Percentiles rank a stretch among this genome's conserved stretches.
These are phyloP conservation scores for Eucalyptus guilfoylei DNA, from an alignment of 345 rosid genomes.

Conservation along the genomic window DNA sequence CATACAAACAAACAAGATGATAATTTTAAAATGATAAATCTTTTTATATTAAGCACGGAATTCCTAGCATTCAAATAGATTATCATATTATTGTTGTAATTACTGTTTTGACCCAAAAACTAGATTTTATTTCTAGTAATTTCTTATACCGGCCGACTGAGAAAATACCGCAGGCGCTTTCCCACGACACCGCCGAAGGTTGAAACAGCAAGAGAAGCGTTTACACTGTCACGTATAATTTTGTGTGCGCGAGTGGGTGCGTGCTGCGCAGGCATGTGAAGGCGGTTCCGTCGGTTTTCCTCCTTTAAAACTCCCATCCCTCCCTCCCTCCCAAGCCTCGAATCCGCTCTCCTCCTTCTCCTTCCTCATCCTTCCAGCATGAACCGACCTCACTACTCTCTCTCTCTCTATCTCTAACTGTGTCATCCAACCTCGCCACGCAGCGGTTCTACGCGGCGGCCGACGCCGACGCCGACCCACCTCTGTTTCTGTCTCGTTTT, in stretches of 20 bases:
- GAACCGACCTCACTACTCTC: too few species aligned
- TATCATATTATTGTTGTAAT: rapidly evolving
- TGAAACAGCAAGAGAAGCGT: neutral
- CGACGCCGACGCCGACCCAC: neutral
- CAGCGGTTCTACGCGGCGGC: neutral
- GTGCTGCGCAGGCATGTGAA: neutral
- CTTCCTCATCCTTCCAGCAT: neutral
- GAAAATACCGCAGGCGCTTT: neutral
- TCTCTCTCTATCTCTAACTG: rapidly evolving
- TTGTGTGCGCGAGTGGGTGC: neutral
- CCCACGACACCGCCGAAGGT: neutral
- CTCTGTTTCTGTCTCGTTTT: neutral
- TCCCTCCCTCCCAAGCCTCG: neutral
- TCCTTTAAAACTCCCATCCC: neutral
- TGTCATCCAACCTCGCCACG: neutral
- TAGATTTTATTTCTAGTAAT: too few species aligned
- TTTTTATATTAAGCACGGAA: too few species aligned
- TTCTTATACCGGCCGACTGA: neutral
- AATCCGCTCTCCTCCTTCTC: neutral
- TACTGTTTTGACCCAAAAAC: too few species aligned
- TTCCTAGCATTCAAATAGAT: rapidly evolving
- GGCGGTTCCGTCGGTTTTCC: neutral
- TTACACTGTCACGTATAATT: rapidly evolving
- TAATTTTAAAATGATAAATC: rapidly evolving
- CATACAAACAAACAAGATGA: too few species aligned